A percentile compares a stretch with the other conserved stretches of the same genome.
Evolutionary conservation across 768 basidiomycete genomes (phyloP).

Genomic region (Leccinellum rugosiceps): DNA sequence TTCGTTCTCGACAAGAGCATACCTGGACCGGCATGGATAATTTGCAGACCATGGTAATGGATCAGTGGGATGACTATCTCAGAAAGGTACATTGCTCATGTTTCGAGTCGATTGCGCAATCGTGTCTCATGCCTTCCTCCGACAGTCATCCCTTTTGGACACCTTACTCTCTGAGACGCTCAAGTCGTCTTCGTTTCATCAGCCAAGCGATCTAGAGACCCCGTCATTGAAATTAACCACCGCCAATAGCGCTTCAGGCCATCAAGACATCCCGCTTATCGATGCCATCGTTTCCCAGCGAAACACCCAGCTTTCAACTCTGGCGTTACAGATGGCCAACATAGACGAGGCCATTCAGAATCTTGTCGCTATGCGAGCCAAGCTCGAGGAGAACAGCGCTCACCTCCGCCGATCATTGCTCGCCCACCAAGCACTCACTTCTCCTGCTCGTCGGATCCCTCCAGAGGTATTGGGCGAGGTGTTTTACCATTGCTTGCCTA

Average conservation of each 20-base stretch:
- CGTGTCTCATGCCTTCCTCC: conserved; percentile 27
- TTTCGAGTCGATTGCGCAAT: conserved; percentile 29
- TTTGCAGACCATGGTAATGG: conserved; percentile 6
- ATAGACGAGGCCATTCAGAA: conserved; percentile 18
- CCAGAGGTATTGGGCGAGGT: conserved; percentile 32
- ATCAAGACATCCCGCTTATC: conserved; percentile 17
- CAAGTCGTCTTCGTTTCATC: background rate
- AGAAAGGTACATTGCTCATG: conserved; percentile 17
- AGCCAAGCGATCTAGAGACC: conserved; percentile 19
- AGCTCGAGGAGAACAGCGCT: conserved; percentile 17
- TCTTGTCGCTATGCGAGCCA: conserved; percentile 14
- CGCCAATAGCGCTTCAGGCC: conserved; percentile 9
- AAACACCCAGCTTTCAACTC: conserved; percentile 18
- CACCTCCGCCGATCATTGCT: conserved; percentile 21
- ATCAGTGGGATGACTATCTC: conserved; percentile 20
- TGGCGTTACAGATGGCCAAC: conserved; percentile 18
- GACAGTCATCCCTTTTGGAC: conserved; percentile 21
- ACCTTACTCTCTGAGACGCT: background rate
- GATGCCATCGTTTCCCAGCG: conserved; percentile 18
- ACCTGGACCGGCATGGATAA: conserved; percentile 10
- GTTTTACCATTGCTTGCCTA: conserved; percentile 28
- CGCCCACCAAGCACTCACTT: conserved; percentile 22
- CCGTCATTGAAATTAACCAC: conserved; percentile 1
- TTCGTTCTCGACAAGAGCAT: background rate
- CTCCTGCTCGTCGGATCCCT: conserved; percentile 20